Evolutionary conservation across 2,329 filamentous ascomycete species (phyloP).

Genomic region (Tolypocladium ovalisporum): DNA sequence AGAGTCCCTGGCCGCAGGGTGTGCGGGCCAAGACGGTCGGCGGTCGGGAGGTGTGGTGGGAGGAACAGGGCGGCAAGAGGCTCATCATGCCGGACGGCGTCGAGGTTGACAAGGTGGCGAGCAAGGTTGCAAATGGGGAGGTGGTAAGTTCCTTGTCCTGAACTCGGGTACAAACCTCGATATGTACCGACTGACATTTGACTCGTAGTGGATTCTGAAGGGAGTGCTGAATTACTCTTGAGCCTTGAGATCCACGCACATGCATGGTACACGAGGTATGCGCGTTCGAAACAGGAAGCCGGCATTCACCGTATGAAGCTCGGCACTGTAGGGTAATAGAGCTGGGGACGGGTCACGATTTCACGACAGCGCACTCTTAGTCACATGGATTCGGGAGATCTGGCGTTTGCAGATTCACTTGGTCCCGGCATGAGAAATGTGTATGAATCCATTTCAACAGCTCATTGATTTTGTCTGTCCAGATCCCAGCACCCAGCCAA

Average conservation of each 20-base stretch:
- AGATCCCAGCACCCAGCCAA: not conserved
- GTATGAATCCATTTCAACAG: not conserved
- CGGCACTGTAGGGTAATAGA: not conserved
- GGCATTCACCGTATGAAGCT: not conserved
- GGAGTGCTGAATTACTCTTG: constrained; percentile 32
- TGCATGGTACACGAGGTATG: not conserved
- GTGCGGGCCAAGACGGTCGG: constrained; percentile 54
- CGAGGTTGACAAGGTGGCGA: constrained; percentile 63
- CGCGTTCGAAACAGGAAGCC: not conserved
- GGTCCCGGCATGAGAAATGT: too few species aligned
- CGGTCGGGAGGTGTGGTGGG: constrained; percentile 70
- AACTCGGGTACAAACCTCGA: not conserved
- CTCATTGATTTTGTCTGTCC: not conserved
- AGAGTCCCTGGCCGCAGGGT: constrained; percentile 63
- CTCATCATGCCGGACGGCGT: constrained; percentile 72
- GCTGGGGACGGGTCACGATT: not conserved
- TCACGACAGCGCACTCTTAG: not conserved
- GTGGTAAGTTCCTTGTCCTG: constrained; percentile 35
- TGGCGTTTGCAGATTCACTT: not conserved
- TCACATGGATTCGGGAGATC: not conserved
- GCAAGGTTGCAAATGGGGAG: constrained; percentile 77
- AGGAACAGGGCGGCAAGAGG: constrained; percentile 54
- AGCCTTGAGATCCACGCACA: not conserved
- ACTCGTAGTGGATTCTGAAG: constrained; percentile 52
- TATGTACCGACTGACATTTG: not conserved